Base-by-base conservation (phyloP, 2,329 filamentous ascomycete species). In the Cadophora luteo-olivacea region DNA sequence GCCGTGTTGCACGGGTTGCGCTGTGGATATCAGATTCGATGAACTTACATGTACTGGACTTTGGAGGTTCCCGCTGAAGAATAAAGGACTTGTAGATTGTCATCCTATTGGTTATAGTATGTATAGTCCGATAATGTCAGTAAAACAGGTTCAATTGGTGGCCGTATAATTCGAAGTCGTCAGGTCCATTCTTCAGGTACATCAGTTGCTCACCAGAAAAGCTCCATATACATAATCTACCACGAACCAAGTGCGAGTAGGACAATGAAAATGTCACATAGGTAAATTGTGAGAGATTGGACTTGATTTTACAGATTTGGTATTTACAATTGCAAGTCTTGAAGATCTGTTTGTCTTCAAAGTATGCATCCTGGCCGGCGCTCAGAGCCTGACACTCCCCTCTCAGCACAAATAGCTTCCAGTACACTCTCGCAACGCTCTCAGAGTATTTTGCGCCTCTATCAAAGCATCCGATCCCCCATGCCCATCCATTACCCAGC, bases 21-120 rank as follows among this genome's bases (percentile, higher is more conserved):
- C 69, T 68, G 66, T 48, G 49, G 69, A 72, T 76, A 76, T 77
- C 71, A 75, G 67, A 65, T 29, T 57, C 22, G 45, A 5, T 24
- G n/a, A 19, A 33, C 19, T 54, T 48, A 6, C 54, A 32, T 16
- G 41, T 45, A 49, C 2, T 22, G 45, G 45, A 49, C 41, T 16
- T 45, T 6, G 12, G 16, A 16, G 4, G 36, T 9, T 38, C 36
- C 14, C 4, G 36, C 36, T 9, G 4, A 14, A 14, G 14, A 38
- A 38, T 38, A 11, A 38, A 38, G 14, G 8, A 38, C 9, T 38
- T 38, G 36, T 38, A 11, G 14, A 38, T 9, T 38, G 36, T 9
- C 8, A 9, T 11, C 8, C 36, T 38, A 38, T 8, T 2, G 2
- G 9, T 38, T 38, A 14, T 11, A 3, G 14, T 9, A 2, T 9